Evolutionary conservation across 2,329 filamentous ascomycete species (phyloP).

Genomic region (Huntiella abstrusa): DNA sequence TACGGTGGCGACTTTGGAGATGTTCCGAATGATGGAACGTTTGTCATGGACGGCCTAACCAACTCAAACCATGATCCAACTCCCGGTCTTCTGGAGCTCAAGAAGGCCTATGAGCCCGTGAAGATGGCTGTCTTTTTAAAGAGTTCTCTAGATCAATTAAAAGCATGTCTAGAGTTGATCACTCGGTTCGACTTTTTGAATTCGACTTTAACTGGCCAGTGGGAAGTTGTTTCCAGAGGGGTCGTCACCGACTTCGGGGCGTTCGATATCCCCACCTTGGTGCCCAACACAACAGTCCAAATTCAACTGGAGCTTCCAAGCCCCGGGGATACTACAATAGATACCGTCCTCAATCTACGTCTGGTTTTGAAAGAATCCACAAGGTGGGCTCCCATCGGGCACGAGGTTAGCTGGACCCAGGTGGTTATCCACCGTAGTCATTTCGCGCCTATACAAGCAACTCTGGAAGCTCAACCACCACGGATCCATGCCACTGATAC

Average conservation of each 20-base stretch:
- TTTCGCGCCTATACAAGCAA: background rate
- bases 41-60: slow-evolving; percentile 37
- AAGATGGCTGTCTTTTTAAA: slow-evolving; percentile 26
- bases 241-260: background rate
- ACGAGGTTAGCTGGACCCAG: slow-evolving; percentile 38
- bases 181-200: slow-evolving; percentile 36
- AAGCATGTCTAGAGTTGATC: slow-evolving; percentile 23
- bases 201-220: slow-evolving; percentile 17
- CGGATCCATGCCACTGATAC: background rate
- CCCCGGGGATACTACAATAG: background rate
- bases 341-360: slow-evolving; percentile 21
- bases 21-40: slow-evolving; percentile 38
- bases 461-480: background rate
- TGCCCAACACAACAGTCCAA: background rate
- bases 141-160: no score
- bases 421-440: background rate
- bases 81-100: slow-evolving; percentile 34
- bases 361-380: slow-evolving; percentile 25
- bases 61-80: slow-evolving; percentile 30
- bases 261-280: background rate
- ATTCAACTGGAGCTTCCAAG: background rate
- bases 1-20: slow-evolving; percentile 46
- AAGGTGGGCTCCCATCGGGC: slow-evolving; percentile 31
- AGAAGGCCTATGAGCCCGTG: slow-evolving; percentile 40
- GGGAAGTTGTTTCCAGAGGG: background rate